Base-by-base conservation (phyloP, 2,329 filamentous ascomycete genomes). In the Verticillium longisporum region DNA sequence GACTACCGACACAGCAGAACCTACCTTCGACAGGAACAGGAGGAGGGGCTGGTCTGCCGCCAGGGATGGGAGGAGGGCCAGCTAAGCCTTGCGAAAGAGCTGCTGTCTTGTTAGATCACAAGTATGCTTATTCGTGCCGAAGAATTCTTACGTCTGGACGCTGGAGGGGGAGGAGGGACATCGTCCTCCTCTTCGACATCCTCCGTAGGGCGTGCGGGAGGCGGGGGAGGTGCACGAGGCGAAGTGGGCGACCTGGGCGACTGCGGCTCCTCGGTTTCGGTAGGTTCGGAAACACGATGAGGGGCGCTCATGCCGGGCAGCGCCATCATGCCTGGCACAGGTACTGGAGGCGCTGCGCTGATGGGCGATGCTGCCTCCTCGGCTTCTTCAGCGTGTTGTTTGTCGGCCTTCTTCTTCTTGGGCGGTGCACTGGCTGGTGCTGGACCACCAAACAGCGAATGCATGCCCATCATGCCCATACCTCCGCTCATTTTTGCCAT, bases 401-500 rank as follows among this genome's bases (percentile, higher is more conserved):
- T 33, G 6, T 33, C 69, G 75, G 66, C 72, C 70, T 83, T 84
- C 72, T 86, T 87, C 74, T 87, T 87, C 71, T 81, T 86, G 50
- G 79, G 76, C 10, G 78, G 73, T 9, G 78, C 68, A 18, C 37
- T 34, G 26, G 26, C 21, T 6, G 32, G 26, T 18, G 33, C 32
- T 34, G 77, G 70, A n/a, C 76, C 74, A 18, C 91, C 91, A 73
- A 96, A 96, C 87, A 98, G 95, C 68, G 92, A 91, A 72, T 92
- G 87, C 89, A 98, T 96, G 55, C 92, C 92, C 91, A 97, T 97
- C 89, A 98, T 96, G 56, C 92, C 92, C 91, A 97, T 97, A 26
- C 94, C 94, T 60, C 94, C 94, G 67, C 94, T 96, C 89, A 99
- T 95, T 77, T 97, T 97, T 55, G 95, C 95, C 92, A 99, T 99